Base-by-base conservation (phyloP, 2,329 filamentous ascomycete species). In the Aureobasidium subglaciale region DNA sequence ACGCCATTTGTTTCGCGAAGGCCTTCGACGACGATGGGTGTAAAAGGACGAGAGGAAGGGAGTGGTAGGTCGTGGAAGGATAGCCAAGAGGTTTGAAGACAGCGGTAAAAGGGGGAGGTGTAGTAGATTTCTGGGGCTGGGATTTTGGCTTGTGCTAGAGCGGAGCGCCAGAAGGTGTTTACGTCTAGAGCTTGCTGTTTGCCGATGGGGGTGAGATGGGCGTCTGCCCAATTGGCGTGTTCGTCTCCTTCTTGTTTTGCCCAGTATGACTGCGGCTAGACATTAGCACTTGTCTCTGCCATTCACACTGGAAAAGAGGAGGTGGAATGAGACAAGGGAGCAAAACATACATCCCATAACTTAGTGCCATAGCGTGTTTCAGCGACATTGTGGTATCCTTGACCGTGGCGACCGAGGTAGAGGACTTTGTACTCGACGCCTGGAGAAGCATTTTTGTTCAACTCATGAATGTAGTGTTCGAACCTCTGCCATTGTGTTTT, bases 1-100 rank as follows among this genome's bases (percentile, higher is more conserved):
- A 83, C 79, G 54, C 78, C 82, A 55, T 88, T 80, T 2, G 80
- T 79, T 67, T 88, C 86, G 27, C 85, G 76, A 60, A 88, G 73
- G 32, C 78, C 18, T 71, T 74, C 85, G 68, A 86, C 87, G 59
- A 88, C 70, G 1, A 73, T 71, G 0, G 84, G 85, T 2, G 68
- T 67, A 61, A 86, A 87, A 0, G 76, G 77, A 10, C 67, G 67
- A 3, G 73, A 66, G 7, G 65, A 64, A 1, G 82, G 81, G 2
- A 86, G 64, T 1, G 82, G 81, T 2, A 86, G 64, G 10, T 70
- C 73, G 1, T 66, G 65, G 63, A 85, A 88, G 1, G 84, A 86
- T 18, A 83, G 66, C 40, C 40, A 48, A 4, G 18, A 10, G 0
- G 84, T 87, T 34, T 75, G 70, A 4, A 82, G 73, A 61, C 82